Percentiles rank a stretch among this genome's conserved stretches.
phyloP scores from a whole-genome alignment of 371 early-diverging fungal genomes.

The Fennellomyces sp. region DNA sequence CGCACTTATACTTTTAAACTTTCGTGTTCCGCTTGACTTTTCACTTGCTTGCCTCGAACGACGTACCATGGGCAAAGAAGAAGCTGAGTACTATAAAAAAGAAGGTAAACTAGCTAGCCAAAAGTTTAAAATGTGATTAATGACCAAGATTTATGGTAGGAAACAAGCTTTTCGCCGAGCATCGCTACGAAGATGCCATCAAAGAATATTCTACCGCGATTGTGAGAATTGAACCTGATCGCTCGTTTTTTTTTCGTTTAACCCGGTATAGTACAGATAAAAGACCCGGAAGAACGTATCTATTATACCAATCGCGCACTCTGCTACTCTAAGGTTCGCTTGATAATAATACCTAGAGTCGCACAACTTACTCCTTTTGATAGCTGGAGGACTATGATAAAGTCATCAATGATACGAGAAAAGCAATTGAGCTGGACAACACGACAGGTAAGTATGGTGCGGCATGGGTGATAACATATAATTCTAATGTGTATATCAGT shows the following conservation, averaged over 20 bases:
- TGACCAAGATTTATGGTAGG: too few relatives aligned
- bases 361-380: neutral
- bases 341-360: neutral
- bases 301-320: constrained; percentile 84
- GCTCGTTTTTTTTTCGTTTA: neutral
- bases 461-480: neutral
- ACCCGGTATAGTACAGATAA: too few relatives aligned
- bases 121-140: too few relatives aligned
- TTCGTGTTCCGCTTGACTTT: too few relatives aligned
- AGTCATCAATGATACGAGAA: constrained; percentile 68
- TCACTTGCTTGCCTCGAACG: too few relatives aligned
- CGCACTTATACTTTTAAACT: too few relatives aligned
- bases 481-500: constrained; percentile 33
- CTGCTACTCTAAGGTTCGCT: constrained; percentile 65
- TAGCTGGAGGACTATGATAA: constrained; percentile 59
- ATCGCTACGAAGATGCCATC: constrained; percentile 68
- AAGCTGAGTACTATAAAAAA: neutral
- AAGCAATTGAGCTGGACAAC: constrained; percentile 73
- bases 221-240: constrained; percentile 31
- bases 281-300: constrained; percentile 63
- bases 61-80: constrained; percentile 1
- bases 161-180: constrained; percentile 59
- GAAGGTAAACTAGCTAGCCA: neutral
- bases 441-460: constrained; percentile 43
- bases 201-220: constrained; percentile 78